phyloP scores from a whole-genome alignment of 2,329 filamentous ascomycete species.

The Didymella sp. region DNA sequence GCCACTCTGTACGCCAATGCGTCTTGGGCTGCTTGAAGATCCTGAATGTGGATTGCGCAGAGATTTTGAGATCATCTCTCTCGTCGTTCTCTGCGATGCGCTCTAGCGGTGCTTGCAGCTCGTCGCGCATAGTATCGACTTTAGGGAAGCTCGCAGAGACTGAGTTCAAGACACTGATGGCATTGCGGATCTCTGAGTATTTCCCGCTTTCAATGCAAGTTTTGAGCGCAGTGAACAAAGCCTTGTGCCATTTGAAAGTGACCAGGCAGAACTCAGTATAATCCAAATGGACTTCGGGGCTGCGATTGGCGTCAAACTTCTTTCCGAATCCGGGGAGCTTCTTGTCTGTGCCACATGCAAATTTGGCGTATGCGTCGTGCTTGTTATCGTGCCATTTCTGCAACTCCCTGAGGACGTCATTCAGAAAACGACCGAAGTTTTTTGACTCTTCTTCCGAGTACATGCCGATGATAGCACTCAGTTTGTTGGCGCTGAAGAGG shows the following conservation, averaged over 20 bases:
- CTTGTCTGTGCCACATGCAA: slow-evolving; percentile 72
- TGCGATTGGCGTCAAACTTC: slow-evolving; percentile 72
- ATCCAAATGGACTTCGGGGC: slow-evolving; percentile 74
- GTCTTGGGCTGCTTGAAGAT: slow-evolving; percentile 71
- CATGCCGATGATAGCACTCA: slow-evolving; percentile 83
- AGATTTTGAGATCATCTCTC: slow-evolving; percentile 76
- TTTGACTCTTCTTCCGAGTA: slow-evolving; percentile 91
- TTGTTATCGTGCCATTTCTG: slow-evolving; percentile 83
- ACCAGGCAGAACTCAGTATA: slow-evolving; percentile 87
- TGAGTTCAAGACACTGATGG: slow-evolving; percentile 85
- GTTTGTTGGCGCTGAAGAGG: slow-evolving; percentile 81
- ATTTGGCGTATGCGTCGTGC: slow-evolving; percentile 74
- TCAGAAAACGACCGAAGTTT: slow-evolving; percentile 90
- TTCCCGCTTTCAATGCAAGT: slow-evolving; percentile 81
- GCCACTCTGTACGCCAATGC: slow-evolving; percentile 76
- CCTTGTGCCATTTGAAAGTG: slow-evolving; percentile 89
- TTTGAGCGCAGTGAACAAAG: slow-evolving; percentile 79
- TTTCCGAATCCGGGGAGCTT: slow-evolving; percentile 81
- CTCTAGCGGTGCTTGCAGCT: slow-evolving; percentile 70
- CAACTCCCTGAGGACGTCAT: slow-evolving; percentile 80
- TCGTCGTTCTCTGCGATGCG: slow-evolving; percentile 63
- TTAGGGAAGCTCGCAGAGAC: slow-evolving; percentile 84
- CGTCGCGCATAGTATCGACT: slow-evolving; percentile 83
- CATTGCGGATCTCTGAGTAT: slow-evolving; percentile 98
- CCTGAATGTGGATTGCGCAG: slow-evolving; percentile 74